Evolutionary conservation across 495 filamentous ascomycete species (phyloP).

Genomic region (Aspergillus funiculosus): DNA sequence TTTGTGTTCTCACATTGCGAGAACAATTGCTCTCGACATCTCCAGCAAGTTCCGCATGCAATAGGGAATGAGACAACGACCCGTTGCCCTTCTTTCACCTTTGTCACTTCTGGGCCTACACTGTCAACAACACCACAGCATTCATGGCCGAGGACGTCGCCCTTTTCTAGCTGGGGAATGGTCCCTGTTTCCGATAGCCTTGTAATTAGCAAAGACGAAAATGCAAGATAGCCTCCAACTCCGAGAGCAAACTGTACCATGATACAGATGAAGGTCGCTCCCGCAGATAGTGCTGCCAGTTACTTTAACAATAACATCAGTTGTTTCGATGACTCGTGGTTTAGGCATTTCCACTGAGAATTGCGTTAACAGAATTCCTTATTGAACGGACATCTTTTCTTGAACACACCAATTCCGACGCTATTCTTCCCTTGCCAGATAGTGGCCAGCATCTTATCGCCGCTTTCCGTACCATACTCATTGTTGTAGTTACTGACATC

Average conservation of each 20-base stretch:
- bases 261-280: conserved; percentile 75
- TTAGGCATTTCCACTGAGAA: conserved; percentile 54
- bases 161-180: conserved; percentile 67
- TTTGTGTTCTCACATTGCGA: conserved; percentile 80
- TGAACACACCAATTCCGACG: conserved; percentile 29
- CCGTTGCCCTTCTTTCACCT: conserved; percentile 60
- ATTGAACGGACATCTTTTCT: not conserved
- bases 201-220: not conserved
- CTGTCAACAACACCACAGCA: conserved; percentile 78
- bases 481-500: conserved; percentile 29
- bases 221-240: not conserved
- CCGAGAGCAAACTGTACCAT: conserved; percentile 37
- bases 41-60: conserved; percentile 62
- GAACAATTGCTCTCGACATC: conserved; percentile 67
- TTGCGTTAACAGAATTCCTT: not conserved
- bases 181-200: conserved; percentile 28
- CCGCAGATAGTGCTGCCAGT: conserved; percentile 87
- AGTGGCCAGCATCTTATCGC: conserved; percentile 10
- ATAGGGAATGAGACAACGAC: conserved; percentile 88
- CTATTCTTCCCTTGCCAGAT: conserved; percentile 38
- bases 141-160: conserved; percentile 88
- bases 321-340: conserved; percentile 63
- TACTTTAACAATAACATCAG: conserved; percentile 77
- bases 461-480: conserved; percentile 21
- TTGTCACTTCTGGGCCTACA: conserved; percentile 56